phyloP scores from a whole-genome alignment of 1,284 basidiomycete species.

The Rhodotorula sp. region DNA sequence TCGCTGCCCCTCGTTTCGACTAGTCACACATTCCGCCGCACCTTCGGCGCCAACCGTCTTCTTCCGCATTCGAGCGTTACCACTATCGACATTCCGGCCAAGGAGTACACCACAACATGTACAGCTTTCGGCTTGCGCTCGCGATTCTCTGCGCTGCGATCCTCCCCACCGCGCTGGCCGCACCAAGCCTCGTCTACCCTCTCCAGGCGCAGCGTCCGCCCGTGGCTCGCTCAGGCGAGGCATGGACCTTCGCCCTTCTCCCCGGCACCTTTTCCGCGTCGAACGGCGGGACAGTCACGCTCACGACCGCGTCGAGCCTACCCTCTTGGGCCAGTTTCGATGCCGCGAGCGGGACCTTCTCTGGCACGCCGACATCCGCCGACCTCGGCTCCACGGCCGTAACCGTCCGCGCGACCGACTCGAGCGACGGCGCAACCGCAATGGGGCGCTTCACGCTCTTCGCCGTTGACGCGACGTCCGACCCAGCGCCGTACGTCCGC shows the following conservation, averaged over 20 bases:
- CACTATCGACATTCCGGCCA: background rate
- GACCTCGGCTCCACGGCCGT: slow-evolving; percentile 64
- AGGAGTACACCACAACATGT: background rate
- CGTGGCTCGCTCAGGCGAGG: slow-evolving; percentile 56
- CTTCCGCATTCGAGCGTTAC: background rate
- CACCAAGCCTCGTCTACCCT: slow-evolving; percentile 52
- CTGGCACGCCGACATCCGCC: slow-evolving; percentile 60
- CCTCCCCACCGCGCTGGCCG: background rate
- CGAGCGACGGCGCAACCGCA: slow-evolving; percentile 47
- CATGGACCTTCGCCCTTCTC: slow-evolving; percentile 66
- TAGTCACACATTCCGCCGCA: background rate
- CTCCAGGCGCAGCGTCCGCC: slow-evolving; percentile 54
- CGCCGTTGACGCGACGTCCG: slow-evolving; percentile 57
- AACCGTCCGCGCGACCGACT: slow-evolving; percentile 53
- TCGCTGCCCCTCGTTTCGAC: background rate
- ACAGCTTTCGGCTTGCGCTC: too few species aligned
- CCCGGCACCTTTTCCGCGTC: slow-evolving; percentile 60
- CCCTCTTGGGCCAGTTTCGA: slow-evolving; percentile 71
- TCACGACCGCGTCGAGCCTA: slow-evolving; percentile 49
- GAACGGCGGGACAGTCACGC: slow-evolving; percentile 47
- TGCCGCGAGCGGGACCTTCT: slow-evolving; percentile 57
- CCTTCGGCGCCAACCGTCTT: background rate
- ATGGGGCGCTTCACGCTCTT: slow-evolving; percentile 62
- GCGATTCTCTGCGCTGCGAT: background rate
- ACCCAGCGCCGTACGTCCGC: slow-evolving; percentile 61